Evolutionary conservation across 192 early-diverging fungal species (phyloP).

Genomic region (Coemansia sp.): DNA sequence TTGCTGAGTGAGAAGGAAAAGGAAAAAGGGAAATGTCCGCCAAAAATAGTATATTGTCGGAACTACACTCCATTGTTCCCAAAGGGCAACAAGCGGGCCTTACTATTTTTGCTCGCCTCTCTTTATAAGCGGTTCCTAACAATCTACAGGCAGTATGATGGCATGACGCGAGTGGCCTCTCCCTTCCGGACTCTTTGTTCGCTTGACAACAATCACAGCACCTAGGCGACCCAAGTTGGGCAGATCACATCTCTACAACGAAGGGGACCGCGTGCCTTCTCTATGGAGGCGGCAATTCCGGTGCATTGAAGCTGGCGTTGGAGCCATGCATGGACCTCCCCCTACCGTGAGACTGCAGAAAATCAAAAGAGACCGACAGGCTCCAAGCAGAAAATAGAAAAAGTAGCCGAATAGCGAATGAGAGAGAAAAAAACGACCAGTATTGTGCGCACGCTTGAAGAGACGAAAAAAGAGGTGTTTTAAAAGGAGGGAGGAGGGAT

Average conservation of each 20-base stretch:
- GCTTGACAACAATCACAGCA: neutral
- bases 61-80: neutral
- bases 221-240: neutral
- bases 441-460: neutral
- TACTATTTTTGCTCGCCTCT: neutral
- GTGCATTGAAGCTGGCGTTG: neutral
- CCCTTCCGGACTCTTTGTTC: neutral
- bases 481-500: neutral
- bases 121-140: neutral
- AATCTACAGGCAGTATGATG: neutral
- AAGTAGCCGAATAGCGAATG: neutral
- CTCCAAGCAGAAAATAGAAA: neutral
- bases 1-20: neutral
- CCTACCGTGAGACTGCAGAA: neutral
- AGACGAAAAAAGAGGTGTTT: neutral
- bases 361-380: neutral
- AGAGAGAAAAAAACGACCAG: neutral
- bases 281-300: neutral
- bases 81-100: neutral
- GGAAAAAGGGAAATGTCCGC: neutral
- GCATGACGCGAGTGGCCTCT: neutral
- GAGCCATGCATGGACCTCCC: neutral
- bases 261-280: neutral
- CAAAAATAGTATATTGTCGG: neutral
- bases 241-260: neutral